These are phyloP conservation scores for Boletus patriciae DNA, from an alignment of 768 basidiomycete genomes.

Conservation along the genomic window DNA sequence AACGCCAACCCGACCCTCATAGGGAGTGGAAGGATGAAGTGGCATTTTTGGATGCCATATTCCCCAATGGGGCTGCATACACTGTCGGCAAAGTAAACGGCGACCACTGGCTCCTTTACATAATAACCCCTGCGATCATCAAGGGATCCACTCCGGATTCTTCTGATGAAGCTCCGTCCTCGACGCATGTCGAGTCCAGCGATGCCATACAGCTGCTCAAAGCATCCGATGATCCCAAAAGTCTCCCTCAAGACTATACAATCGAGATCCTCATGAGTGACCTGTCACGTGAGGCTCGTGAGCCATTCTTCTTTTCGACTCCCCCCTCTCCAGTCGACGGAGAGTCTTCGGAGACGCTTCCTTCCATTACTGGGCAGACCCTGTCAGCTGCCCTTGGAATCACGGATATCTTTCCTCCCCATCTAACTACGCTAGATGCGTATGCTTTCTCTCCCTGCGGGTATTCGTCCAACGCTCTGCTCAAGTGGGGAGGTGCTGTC, in stretches of 20 bases:
- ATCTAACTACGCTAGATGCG: conserved; percentile 82
- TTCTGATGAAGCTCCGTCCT: conserved; percentile 13
- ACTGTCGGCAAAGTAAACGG: conserved; percentile 97
- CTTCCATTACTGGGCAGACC: conserved; percentile 29
- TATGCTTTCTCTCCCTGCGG: conserved; percentile 96
- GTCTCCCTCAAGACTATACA: conserved; percentile 72
- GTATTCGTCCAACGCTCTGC: conserved; percentile 90
- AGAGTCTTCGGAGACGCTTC: conserved; percentile 40
- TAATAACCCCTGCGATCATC: conserved; percentile 60
- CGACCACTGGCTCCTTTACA: conserved; percentile 97
- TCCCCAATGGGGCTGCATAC: conserved; percentile 88
- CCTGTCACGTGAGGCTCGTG: conserved; percentile 71
- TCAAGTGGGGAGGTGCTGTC: conserved; percentile 51
- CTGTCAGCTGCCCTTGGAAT: conserved; percentile 79
- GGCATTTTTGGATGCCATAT: conserved; percentile 85
- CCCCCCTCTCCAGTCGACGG: conserved; percentile 49
- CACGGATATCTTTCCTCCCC: conserved; percentile 73
- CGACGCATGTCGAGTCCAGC: conserved; percentile 15
- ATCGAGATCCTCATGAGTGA: conserved; percentile 98
- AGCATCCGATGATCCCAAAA: conserved; percentile 13
- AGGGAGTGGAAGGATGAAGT: conserved; percentile 93
- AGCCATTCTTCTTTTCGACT: conserved; percentile 67
- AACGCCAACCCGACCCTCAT: conserved; percentile 91
- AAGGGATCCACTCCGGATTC: conserved; percentile 25
- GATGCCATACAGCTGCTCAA: conserved; percentile 9